Evolutionary conservation across 202 grass and related monocot species (phyloP), one percentile per base, ranked within the genome.

Genomic region (Miscanthus sacchariflorus): DNA sequence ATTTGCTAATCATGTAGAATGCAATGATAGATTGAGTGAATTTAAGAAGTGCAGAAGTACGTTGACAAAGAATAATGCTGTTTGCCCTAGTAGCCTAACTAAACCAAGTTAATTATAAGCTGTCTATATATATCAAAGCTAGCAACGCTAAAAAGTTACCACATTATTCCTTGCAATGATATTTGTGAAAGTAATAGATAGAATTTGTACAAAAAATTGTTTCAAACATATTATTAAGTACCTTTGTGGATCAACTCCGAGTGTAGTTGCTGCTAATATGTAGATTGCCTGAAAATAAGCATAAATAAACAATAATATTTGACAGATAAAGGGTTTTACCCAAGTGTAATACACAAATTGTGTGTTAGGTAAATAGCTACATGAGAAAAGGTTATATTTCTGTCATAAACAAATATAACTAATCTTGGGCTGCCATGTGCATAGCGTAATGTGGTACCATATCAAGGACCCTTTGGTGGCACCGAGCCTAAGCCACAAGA

Each of bases 241-340:
- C 96, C 94, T 93, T 61, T 91, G 88, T 85, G 94, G 94, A 87
- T 96, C 88, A 42, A 99, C 91, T 91, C 89, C 93, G 52, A 99
- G 90, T 79, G 94, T 95, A 83, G 87, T 87, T 81, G 92, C 91
- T 24, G 96, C 96, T 90, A 99, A 89, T 71, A 96, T 84, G 84
- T 99, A 99, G 76, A 99, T 99, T 45, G 96, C 96, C 96, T 99
- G 91, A 50, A 80, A 86, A 82, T 0, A 44, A 18, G 0, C 13
- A 56, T 0, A 85, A 83, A 80, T 5, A 92, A 91, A 35, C 39
- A 82, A 82, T 58, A 19, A 78, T 42, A 13, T 70, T 15, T 81
- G 7, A 14, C 12, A 15, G 23, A 65, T 70, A 45, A 74, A 18
- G 30, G 46, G 81, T 69, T 86, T 46, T 17, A 48, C 3, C 2